Evolutionary conservation across 345 rosid genomes (phyloP), one percentile per base, ranked within the genome.

Genomic region (Toxicodendron radicans): DNA sequence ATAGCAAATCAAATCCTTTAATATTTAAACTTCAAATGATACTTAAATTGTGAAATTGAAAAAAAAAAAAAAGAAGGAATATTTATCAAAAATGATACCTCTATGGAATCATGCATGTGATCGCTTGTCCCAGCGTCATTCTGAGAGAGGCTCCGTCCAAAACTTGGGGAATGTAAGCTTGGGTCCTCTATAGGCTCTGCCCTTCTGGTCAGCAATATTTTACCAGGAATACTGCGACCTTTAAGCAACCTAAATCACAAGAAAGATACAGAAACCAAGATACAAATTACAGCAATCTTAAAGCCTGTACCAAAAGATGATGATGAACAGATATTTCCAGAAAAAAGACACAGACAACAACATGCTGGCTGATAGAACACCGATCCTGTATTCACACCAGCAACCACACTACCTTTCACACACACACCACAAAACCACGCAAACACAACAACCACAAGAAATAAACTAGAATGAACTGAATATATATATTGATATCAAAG

Each of bases 151-250:
- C 93, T 93, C 75, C 98, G 85, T 56, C 78, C 90, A 83, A 78
- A 90, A 30, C 77, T 84, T 2, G 90, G 92, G 77, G 97, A 87
- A 75, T 71, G 88, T 48, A 73, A 23, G 75, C 74, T 78, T 6
- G 79, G 79, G 65, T 80, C 89, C 11, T 78, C 93, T 32, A 81
- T 76, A 33, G 85, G 90, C 75, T 92, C 97, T 5, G 89, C 68
- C 80, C 90, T 91, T 80, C 96, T 88, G 71, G 96, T 89, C 75
- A 95, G 71, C 75, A 90, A 82, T n/a, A 90, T 88, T 82, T 93
- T 91, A 56, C 98, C 99, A 7, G 93, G 98, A 73, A 91, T 90
- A 83, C 93, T 89, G 33, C 97, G 93, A 32, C 99, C 99, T 78
- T 89, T 90, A 33, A 90, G 96, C 82, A 95, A 76, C 85, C 98